These are phyloP conservation scores for Carex littledalei DNA, from an alignment of 176 grass and related monocot species.

Conservation along the genomic window DNA sequence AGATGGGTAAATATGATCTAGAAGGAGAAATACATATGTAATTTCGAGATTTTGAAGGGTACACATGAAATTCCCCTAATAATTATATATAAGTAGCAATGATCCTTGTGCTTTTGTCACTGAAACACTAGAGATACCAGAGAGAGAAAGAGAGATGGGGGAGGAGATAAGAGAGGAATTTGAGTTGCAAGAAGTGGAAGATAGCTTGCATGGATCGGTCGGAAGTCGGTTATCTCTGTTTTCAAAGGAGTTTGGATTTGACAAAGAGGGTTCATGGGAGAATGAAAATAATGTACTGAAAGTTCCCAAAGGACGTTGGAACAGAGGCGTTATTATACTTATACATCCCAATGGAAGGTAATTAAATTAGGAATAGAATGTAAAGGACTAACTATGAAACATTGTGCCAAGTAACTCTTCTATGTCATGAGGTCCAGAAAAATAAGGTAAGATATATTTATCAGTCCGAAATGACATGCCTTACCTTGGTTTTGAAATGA, in stretches of 20 bases:
- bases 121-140: background rate
- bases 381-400: constrained; percentile 4
- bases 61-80: background rate
- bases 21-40: too few species aligned
- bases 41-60: background rate
- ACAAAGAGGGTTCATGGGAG: constrained; percentile 28
- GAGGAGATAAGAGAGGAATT: constrained; percentile 50
- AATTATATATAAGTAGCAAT: constrained; percentile 16
- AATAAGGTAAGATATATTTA: background rate
- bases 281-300: constrained; percentile 35
- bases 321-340: constrained; percentile 51
- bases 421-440: background rate
- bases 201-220: constrained; percentile 45
- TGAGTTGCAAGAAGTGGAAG: constrained; percentile 62
- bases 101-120: background rate
- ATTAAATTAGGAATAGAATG: background rate
- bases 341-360: constrained; percentile 92
- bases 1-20: too few species aligned
- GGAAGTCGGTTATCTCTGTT: constrained; percentile 69
- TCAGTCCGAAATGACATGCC: too few species aligned
- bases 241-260: constrained; percentile 48
- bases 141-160: constrained; percentile 14
- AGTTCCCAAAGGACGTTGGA: constrained; percentile 33
- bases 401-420: background rate
- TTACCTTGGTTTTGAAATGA: too few species aligned